A percentile compares a stretch with the other conserved stretches of the same genome.
These are phyloP conservation scores for Avena sativa DNA, from an alignment of 176 grass and related monocot genomes.

Conservation along the genomic window DNA sequence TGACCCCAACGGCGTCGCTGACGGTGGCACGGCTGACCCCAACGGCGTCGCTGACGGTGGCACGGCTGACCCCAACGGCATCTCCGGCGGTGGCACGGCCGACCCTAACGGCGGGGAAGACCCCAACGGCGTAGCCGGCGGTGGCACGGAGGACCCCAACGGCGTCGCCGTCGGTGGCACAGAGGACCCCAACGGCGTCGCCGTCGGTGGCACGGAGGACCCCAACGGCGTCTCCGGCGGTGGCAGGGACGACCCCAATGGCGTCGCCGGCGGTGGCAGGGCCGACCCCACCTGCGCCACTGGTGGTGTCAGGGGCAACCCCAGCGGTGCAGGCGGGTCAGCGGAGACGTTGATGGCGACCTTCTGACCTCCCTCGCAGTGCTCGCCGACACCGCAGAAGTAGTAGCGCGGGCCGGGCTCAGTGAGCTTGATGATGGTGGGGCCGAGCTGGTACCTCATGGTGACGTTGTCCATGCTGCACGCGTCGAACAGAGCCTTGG, in stretches of 20 bases:
- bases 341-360: constrained; percentile 63
- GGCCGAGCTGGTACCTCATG: constrained; percentile 59
- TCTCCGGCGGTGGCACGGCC: no score
- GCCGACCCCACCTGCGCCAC: neutral
- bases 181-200: no score
- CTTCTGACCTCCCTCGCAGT: constrained; percentile 87
- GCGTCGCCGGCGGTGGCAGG: neutral
- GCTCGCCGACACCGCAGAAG: constrained; percentile 78
- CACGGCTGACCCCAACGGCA: no score
- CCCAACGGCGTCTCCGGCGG: neutral
- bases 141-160: no score
- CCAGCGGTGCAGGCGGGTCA: neutral
- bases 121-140: no score
- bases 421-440: constrained; percentile 72
- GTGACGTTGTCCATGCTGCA: constrained; percentile 69
- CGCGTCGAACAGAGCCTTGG: constrained; percentile 55
- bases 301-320: neutral
- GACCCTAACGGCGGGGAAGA: neutral
- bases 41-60: no score
- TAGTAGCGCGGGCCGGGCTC: constrained; percentile 62
- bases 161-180: no score
- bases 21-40: no score
- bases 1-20: no score
- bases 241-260: no score
- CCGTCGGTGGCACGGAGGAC: no score